A percentile compares a stretch with the other conserved stretches of the same genome.
Conservation (phyloP, 345 rosid species). For the Chamaenerion angustifolium region DNA sequence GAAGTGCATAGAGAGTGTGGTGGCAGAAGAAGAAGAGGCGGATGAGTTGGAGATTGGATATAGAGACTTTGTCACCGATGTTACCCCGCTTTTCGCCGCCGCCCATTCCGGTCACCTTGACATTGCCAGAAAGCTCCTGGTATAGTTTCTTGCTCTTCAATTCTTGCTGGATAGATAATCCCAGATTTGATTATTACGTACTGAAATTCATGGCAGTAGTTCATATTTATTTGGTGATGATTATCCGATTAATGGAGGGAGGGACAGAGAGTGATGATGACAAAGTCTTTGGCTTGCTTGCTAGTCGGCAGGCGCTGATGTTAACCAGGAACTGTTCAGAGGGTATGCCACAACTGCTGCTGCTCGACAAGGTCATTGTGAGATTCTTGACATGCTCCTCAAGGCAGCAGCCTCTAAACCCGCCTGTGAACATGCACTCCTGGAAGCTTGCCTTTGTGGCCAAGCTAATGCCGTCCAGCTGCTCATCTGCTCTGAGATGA, state of each 20-base stretch:
- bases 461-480: slow-evolving; percentile 18
- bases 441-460: slow-evolving; percentile 23
- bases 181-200: too few species aligned
- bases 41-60: slow-evolving; percentile 20
- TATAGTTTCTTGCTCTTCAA: slow-evolving; percentile 5
- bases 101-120: slow-evolving; percentile 21
- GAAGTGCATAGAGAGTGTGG: slow-evolving; percentile 17
- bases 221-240: neutral
- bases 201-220: too few species aligned
- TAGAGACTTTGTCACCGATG: slow-evolving; percentile 26
- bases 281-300: neutral
- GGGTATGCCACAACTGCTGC: slow-evolving; percentile 31
- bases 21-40: slow-evolving; percentile 22
- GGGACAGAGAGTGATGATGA: too few species aligned
- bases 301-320: slow-evolving; percentile 26
- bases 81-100: slow-evolving; percentile 24
- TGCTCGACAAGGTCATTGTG: slow-evolving; percentile 22
- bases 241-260: too few species aligned
- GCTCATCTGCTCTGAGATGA: slow-evolving; percentile 24
- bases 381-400: slow-evolving; percentile 23
- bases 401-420: slow-evolving; percentile 25
- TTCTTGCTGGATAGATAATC: too few species aligned
- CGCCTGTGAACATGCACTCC: slow-evolving; percentile 22
- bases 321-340: slow-evolving; percentile 23
- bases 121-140: slow-evolving; percentile 21